Percentiles rank a stretch among this genome's conserved stretches.
These are phyloP conservation scores for Scedosporium dehoogii DNA, from an alignment of 2,329 filamentous ascomycete species.

Conservation along the genomic window DNA sequence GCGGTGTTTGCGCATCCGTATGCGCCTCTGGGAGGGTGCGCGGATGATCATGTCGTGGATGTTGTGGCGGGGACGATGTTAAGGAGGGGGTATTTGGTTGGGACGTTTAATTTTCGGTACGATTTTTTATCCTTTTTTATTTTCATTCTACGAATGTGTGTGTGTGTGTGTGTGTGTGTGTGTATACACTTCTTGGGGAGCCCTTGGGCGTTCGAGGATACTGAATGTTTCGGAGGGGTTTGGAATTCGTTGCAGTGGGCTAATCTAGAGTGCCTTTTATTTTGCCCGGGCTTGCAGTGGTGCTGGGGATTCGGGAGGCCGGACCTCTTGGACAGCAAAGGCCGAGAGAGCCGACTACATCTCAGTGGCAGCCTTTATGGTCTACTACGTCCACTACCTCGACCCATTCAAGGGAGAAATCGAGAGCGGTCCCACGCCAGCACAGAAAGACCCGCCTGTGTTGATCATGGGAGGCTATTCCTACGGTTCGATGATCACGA, in stretches of 20 bases:
- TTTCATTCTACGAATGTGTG: not conserved
- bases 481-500: conserved; percentile 77
- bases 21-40: conserved; percentile 74
- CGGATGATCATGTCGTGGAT: conserved; percentile 73
- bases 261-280: not conserved
- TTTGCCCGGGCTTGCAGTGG: conserved; percentile 44
- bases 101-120: conserved; percentile 87
- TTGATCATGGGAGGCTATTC: conserved; percentile 73
- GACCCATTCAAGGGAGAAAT: conserved; percentile 23
- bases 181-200: too few relatives aligned
- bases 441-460: conserved; percentile 15
- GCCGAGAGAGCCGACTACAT: conserved; percentile 75
- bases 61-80: conserved; percentile 55
- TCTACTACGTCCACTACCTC: conserved; percentile 60
- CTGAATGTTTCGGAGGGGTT: too few relatives aligned
- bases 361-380: conserved; percentile 70
- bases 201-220: too few relatives aligned
- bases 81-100: conserved; percentile 63
- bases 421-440: not conserved
- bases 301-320: conserved; percentile 61
- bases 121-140: conserved; percentile 7
- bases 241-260: not conserved
- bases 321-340: conserved; percentile 78
- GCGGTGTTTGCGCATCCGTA: conserved; percentile 83
- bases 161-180: too few relatives aligned